Evolutionary conservation across 2,329 filamentous ascomycete genomes (phyloP).

Genomic region (Periconia digitata): DNA sequence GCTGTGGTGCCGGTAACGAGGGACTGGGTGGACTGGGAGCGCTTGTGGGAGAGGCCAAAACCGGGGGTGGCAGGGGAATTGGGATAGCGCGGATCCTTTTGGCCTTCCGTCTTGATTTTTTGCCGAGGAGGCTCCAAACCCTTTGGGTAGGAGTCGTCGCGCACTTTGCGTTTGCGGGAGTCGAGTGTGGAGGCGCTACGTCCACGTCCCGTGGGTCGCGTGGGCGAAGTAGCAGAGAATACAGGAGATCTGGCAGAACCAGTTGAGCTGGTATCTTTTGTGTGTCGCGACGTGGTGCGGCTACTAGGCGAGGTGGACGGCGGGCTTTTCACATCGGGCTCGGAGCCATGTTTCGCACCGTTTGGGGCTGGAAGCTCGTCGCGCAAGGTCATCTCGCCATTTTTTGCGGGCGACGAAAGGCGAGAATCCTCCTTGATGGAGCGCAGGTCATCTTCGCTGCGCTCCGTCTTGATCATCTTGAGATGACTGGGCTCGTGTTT

Average conservation of each 20-base stretch:
- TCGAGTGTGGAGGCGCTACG: slow-evolving; percentile 43
- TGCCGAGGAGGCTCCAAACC: slow-evolving; percentile 44
- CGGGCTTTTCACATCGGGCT: slow-evolving; percentile 35
- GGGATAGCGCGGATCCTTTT: slow-evolving; percentile 35
- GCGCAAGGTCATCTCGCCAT: slow-evolving; percentile 28
- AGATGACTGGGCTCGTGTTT: slow-evolving; percentile 44
- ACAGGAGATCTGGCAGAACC: slow-evolving; percentile 30
- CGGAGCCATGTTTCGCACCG: slow-evolving; percentile 30
- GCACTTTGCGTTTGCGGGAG: slow-evolving; percentile 44
- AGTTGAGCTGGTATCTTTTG: slow-evolving; percentile 38
- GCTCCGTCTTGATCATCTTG: slow-evolving; percentile 45
- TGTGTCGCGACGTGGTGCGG: slow-evolving; percentile 34
- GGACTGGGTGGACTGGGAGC: slow-evolving; percentile 43
- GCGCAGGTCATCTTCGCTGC: slow-evolving; percentile 34
- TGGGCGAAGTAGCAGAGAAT: slow-evolving; percentile 28
- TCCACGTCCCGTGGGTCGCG: slow-evolving; percentile 30
- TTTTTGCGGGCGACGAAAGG: slow-evolving; percentile 25
- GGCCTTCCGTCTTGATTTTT: slow-evolving; percentile 40
- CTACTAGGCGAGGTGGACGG: slow-evolving; percentile 40
- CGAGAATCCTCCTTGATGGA: slow-evolving; percentile 32
- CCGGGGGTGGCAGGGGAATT: slow-evolving; percentile 38
- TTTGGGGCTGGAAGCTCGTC: slow-evolving; percentile 26
- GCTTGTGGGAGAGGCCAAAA: slow-evolving; percentile 39
- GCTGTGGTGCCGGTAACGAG: slow-evolving; percentile 26
- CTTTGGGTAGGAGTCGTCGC: slow-evolving; percentile 39